A percentile compares a stretch with the other conserved stretches of the same genome.
Evolutionary conservation across 179 eudicot genomes (phyloP).

Genomic region (Heliamphora pulchella): DNA sequence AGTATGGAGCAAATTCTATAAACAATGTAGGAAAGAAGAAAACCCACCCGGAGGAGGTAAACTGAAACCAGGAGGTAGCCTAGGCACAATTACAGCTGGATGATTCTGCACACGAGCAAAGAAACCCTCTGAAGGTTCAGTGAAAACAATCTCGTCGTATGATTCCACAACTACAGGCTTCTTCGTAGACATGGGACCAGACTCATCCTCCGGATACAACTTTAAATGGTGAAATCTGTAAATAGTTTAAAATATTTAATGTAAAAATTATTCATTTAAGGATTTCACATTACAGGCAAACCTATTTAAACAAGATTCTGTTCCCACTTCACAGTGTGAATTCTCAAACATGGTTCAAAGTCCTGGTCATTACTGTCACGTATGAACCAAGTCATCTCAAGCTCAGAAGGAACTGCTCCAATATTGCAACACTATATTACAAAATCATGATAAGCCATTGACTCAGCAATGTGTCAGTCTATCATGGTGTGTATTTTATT

Average conservation of each 20-base stretch:
- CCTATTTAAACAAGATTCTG: neutral
- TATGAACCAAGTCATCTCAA: neutral
- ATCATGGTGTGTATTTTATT: neutral
- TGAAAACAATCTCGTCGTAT: slow-evolving; percentile 71
- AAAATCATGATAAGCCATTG: neutral
- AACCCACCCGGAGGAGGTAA: slow-evolving; percentile 68
- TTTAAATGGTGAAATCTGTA: slow-evolving; percentile 76
- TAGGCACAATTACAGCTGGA: slow-evolving; percentile 62
- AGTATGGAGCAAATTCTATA: slow-evolving; percentile 11
- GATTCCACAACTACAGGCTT: slow-evolving; percentile 80
- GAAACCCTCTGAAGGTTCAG: slow-evolving; percentile 75
- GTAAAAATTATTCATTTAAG: neutral
- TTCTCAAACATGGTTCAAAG: neutral
- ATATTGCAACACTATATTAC: neutral
- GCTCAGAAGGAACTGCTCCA: neutral
- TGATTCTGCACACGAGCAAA: slow-evolving; percentile 67
- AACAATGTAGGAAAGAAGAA: slow-evolving; percentile 9
- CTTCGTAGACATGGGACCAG: slow-evolving; percentile 72
- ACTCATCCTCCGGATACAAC: slow-evolving; percentile 80
- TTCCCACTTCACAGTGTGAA: neutral
- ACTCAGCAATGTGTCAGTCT: neutral
- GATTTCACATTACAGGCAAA: neutral
- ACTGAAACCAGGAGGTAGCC: slow-evolving; percentile 58
- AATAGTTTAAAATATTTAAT: neutral
- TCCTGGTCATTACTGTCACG: neutral